phyloP scores from a whole-genome alignment of 768 basidiomycete genomes.

The Obba rivulosa region DNA sequence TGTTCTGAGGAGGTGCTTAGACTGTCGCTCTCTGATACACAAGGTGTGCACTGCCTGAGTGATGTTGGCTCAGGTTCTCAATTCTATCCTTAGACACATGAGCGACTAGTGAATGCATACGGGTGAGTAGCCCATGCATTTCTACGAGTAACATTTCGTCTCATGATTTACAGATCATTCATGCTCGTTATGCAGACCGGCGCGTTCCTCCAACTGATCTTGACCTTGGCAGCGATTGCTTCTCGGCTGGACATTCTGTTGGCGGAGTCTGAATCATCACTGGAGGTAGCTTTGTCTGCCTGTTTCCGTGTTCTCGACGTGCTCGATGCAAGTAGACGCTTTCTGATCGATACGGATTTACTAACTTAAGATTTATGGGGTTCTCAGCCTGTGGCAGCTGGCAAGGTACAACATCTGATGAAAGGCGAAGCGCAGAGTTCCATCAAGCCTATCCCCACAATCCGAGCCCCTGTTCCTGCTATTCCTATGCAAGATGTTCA shows the following conservation, averaged over 20 bases:
- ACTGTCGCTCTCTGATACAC: constrained; percentile 35
- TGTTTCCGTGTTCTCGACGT: constrained; percentile 24
- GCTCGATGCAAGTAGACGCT: constrained; percentile 27
- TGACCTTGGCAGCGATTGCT: constrained; percentile 55
- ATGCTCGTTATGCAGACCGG: constrained; percentile 62
- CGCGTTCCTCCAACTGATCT: constrained; percentile 65
- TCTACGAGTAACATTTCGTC: not conserved
- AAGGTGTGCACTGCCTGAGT: constrained; percentile 33
- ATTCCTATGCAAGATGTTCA: constrained; percentile 1
- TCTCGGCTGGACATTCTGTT: constrained; percentile 49
- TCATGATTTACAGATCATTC: constrained; percentile 42
- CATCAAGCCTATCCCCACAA: not conserved
- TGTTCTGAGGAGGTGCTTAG: constrained; percentile 31
- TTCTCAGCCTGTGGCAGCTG: not conserved
- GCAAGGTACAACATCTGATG: not conserved
- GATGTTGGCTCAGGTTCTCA: not conserved
- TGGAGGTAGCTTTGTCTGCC: constrained; percentile 25
- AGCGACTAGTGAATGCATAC: constrained; percentile 46
- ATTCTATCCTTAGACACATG: constrained; percentile 28
- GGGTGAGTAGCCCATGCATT: constrained; percentile 31
- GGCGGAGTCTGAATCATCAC: constrained; percentile 36
- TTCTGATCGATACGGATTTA: not conserved
- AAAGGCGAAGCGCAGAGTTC: not conserved
- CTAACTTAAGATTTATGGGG: not conserved
- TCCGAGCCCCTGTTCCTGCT: not conserved